Evolutionary conservation across 1,284 basidiomycete species (phyloP).

Genomic region (Xanthoconium separans): DNA sequence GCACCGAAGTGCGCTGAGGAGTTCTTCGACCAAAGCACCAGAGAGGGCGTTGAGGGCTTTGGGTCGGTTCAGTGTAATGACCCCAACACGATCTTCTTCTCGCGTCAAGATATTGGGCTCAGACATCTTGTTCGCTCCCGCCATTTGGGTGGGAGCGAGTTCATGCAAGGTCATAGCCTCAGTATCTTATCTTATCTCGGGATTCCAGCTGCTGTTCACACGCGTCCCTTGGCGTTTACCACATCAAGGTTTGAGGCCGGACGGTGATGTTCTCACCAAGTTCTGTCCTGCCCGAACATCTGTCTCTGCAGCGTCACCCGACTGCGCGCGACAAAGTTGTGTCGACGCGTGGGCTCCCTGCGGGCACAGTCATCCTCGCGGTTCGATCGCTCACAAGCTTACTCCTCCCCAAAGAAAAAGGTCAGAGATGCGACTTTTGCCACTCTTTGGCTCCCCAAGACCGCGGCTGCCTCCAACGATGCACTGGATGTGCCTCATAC

Average conservation of each 20-base stretch:
- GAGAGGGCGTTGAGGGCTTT: slow-evolving; percentile 67
- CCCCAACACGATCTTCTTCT: slow-evolving; percentile 22
- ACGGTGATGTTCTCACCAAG: no score
- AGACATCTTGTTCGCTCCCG: slow-evolving; percentile 13
- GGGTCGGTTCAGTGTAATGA: slow-evolving; percentile 54
- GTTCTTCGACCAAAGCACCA: slow-evolving; percentile 43
- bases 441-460: slow-evolving; percentile 32
- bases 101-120: slow-evolving; percentile 20
- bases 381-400: slow-evolving; percentile 44
- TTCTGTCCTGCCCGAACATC: slow-evolving; percentile 9
- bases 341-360: slow-evolving; percentile 36
- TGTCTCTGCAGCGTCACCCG: slow-evolving; percentile 43
- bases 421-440: slow-evolving; percentile 64
- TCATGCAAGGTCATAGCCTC: neutral
- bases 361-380: slow-evolving; percentile 49
- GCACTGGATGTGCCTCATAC: slow-evolving; percentile 63
- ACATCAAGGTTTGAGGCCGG: no score
- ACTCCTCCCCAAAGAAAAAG: slow-evolving; percentile 57
- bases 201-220: no score
- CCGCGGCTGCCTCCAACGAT: slow-evolving; percentile 41
- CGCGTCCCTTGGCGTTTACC: no score
- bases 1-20: slow-evolving; percentile 45
- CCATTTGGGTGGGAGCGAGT: neutral
- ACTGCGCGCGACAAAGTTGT: slow-evolving; percentile 51
- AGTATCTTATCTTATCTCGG: slow-evolving; percentile 8